A percentile compares a stretch with the other conserved stretches of the same genome.
Conservation (phyloP, 225 moss, liverwort and hornwort species). For the Marchantia paleacea region DNA sequence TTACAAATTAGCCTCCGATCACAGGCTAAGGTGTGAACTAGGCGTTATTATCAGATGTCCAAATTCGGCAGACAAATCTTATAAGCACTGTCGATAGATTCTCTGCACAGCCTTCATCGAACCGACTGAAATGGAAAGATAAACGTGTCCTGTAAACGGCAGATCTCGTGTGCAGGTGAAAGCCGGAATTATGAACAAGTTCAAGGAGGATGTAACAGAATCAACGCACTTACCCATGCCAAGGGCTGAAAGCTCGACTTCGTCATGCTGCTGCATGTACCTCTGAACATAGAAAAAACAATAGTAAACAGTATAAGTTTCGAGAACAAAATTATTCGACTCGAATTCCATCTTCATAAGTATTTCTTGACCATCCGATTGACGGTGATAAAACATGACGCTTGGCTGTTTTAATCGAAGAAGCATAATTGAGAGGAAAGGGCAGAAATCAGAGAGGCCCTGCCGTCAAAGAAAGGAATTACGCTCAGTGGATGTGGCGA, state of each 20-base stretch:
- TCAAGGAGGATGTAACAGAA: not conserved
- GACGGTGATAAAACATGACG: too few relatives aligned
- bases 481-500: not conserved
- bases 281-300: constrained; percentile 33
- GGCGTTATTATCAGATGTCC: not conserved
- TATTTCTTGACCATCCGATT: too few relatives aligned
- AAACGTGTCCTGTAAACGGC: not conserved
- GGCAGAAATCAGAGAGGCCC: too few relatives aligned
- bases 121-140: too few relatives aligned
- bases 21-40: not conserved
- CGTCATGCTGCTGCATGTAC: constrained; percentile 61
- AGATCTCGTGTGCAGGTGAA: not conserved
- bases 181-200: not conserved
- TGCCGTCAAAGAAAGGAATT: not conserved
- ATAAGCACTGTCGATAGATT: not conserved
- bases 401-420: too few relatives aligned
- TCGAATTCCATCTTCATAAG: too few relatives aligned
- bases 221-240: constrained; percentile 41
- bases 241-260: constrained; percentile 56
- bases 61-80: not conserved
- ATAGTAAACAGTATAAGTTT: not conserved
- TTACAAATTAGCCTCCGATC: not conserved
- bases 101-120: not conserved
- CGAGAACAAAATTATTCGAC: too few relatives aligned
- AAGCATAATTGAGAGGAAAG: too few relatives aligned